Base-by-base conservation (phyloP, 805 yeast genomes). In the Monosporozyma aerobia region DNA sequence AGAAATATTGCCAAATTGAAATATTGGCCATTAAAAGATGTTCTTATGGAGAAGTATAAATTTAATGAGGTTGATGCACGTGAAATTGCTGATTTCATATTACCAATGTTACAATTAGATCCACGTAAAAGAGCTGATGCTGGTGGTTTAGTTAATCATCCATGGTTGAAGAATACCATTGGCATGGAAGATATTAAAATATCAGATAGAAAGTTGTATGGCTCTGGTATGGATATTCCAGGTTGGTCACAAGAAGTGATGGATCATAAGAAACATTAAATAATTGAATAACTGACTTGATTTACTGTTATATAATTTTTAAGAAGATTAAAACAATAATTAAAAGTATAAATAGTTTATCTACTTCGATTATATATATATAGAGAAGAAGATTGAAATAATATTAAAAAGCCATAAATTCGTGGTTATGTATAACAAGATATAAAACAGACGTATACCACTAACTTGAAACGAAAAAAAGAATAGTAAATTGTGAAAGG, bases 91-190 rank as follows among this genome's bases (percentile, higher is more conserved):
- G 88, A 82, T 59, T 90, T 94, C 62, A 70, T 94, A 56, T 66
- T 78, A 47, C 97, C 97, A 8, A 88, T 94, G 96, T 74, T 94
- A 47, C 67, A 76, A 22, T 69, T 88, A 22, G 87, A 85, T 65
- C 98, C 99, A 1, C 83, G 79, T 54, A 68, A 71, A 51, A 76
- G 99, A 58, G 92, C 92, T 13, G 99, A 94, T 71, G 98, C 98
- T 1, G 99, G 98, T 19, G 97, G 97, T 3, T 78, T 90, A 82
- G 81, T 87, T 2, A 85, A 88, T 62, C 96, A 90, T 66, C 82
- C 85, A 11, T 90, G 97, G 97, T 63, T 80, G 29, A 66, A 68
- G 6, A 95, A 87, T 63, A 89, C 92, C 0, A 68, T 79, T 35
- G 95, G 95, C 0, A 75, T 85, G 65, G 94, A 86, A 53, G 76